Conservation (phyloP, 1,284 basidiomycete species). For the Cystobasidiaceae sp. region DNA sequence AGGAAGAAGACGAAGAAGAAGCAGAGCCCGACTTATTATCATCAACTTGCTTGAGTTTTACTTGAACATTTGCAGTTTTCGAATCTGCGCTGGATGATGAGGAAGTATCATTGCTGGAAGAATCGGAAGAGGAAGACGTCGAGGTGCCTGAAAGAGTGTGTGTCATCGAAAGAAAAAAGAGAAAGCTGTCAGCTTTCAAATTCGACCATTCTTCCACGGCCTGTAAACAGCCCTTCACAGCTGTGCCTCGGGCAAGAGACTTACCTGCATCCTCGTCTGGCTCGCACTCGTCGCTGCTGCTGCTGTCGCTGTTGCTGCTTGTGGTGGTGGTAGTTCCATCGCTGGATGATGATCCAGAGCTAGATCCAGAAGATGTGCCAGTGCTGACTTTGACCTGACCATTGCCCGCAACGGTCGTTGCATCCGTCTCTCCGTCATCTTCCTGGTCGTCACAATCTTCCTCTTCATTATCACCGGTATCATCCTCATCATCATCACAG, state of each 20-base stretch:
- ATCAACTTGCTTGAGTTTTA: neutral
- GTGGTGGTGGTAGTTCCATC: neutral
- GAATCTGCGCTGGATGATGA: neutral
- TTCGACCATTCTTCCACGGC: too few relatives aligned
- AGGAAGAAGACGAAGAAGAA: neutral
- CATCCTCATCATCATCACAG: neutral
- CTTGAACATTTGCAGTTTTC: neutral
- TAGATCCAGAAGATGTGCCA: neutral
- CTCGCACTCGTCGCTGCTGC: neutral
- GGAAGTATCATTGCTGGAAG: neutral
- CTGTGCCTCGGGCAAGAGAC: neutral
- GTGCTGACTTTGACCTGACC: neutral
- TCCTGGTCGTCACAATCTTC: constrained; percentile 22
- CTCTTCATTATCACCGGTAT: neutral
- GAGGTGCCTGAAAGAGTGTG: too few relatives aligned
- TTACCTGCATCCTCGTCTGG: neutral
- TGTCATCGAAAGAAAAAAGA: too few relatives aligned
- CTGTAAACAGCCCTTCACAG: neutral
- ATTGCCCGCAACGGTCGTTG: constrained; percentile 2
- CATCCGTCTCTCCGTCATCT: neutral
- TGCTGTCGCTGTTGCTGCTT: neutral
- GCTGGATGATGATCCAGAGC: too few relatives aligned
- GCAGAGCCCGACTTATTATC: neutral
- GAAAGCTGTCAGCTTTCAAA: too few relatives aligned
- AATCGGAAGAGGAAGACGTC: neutral